A percentile compares a stretch with the other conserved stretches of the same genome.
Conservation (phyloP, 805 yeast species). For the Henningerozyma blattae region DNA sequence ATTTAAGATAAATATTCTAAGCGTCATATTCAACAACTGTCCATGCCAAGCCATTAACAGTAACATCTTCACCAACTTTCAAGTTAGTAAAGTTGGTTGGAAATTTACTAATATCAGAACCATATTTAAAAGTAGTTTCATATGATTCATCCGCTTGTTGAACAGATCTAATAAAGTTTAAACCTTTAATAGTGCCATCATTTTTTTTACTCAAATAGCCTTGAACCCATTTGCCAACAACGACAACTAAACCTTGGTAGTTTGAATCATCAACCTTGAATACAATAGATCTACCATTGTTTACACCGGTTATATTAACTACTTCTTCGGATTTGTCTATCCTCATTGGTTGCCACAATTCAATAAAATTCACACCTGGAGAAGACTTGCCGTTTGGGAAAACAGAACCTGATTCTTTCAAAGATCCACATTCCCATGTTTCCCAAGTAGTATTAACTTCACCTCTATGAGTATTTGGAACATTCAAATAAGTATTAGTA, state of each 20-base stretch:
- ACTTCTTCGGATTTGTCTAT: conserved; percentile 13
- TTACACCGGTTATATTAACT: conserved; percentile 4
- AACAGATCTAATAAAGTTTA: conserved; percentile 20
- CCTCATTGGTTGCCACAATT: conserved; percentile 27
- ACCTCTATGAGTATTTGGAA: conserved; percentile 20
- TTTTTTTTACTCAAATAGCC: conserved; percentile 20
- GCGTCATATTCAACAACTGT: conserved; percentile 18
- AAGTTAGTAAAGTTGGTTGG: conserved; percentile 16
- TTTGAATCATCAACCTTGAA: conserved; percentile 13
- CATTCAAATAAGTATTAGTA: conserved; percentile 17
- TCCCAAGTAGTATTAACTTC: conserved; percentile 20
- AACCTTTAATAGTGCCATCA: conserved; percentile 9
- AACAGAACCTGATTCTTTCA: conserved; percentile 24
- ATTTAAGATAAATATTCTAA: not conserved
- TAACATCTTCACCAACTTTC: conserved; percentile 13
- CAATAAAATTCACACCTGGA: conserved; percentile 19
- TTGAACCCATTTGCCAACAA: conserved; percentile 25
- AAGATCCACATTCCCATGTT: conserved; percentile 22
- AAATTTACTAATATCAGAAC: conserved; percentile 16
- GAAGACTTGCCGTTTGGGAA: conserved; percentile 20
- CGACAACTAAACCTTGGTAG: conserved; percentile 19
- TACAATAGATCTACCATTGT: conserved; percentile 14
- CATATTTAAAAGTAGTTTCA: conserved; percentile 11
- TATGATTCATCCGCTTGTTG: conserved; percentile 8
- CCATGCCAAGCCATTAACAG: conserved; percentile 18